These are phyloP conservation scores for Candida arabinofermentans DNA, from an alignment of 805 yeast genomes.

Conservation along the genomic window DNA sequence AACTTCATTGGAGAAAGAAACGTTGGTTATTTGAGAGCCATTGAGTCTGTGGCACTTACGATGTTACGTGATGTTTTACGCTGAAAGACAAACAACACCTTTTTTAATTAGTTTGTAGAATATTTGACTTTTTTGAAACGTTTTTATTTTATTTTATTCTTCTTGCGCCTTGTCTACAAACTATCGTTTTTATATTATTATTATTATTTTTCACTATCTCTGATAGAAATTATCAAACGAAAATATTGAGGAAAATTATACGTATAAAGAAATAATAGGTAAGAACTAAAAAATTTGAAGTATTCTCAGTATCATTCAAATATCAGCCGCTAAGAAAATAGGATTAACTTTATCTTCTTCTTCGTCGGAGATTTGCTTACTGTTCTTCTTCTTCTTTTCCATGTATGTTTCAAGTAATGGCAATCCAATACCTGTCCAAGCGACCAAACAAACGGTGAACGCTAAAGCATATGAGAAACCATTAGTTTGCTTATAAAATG, in stretches of 20 bases:
- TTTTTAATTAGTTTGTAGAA: too few relatives aligned
- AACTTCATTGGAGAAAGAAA: background rate
- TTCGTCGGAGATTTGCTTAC: too few relatives aligned
- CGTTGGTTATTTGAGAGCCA: background rate
- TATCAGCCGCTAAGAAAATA: background rate
- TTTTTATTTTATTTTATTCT: too few relatives aligned
- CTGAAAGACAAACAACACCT: too few relatives aligned
- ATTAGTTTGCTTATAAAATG: constrained; percentile 23
- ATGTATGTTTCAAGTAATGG: constrained; percentile 18
- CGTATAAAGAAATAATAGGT: too few relatives aligned
- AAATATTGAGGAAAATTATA: too few relatives aligned
- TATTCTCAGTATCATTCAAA: background rate
- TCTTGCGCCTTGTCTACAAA: too few relatives aligned
- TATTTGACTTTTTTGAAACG: too few relatives aligned
- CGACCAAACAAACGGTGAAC: constrained; percentile 18
- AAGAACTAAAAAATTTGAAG: too few relatives aligned
- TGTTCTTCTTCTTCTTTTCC: constrained; percentile 6
- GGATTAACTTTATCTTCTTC: background rate
- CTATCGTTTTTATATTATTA: too few relatives aligned
- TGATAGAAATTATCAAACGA: too few relatives aligned
- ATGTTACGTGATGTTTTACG: background rate
- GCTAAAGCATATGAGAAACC: constrained; percentile 26
- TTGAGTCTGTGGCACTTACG: background rate
- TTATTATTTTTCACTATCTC: too few relatives aligned
- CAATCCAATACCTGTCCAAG: constrained; percentile 22